A percentile compares a stretch with the other conserved stretches of the same genome.
Conservation (phyloP, 208 protist genomes). For the Wallacemonas rigidus region DNA sequence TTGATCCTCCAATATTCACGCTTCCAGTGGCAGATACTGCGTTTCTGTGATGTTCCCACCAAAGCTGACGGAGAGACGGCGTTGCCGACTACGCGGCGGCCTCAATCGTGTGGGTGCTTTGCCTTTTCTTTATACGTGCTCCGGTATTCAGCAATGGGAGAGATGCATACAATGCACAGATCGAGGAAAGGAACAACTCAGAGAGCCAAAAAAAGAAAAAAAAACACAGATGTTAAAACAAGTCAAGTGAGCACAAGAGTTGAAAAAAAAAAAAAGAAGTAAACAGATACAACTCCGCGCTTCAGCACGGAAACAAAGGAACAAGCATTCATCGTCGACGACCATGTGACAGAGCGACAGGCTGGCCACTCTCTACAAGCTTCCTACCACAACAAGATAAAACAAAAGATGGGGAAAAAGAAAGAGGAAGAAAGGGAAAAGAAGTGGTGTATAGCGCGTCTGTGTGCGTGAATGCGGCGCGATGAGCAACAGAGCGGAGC, state of each 20-base stretch:
- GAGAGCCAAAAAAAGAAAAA: slow-evolving; percentile 14
- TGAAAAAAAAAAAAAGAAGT: neutral
- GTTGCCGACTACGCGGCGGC: too few species aligned
- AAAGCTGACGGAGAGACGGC: too few species aligned
- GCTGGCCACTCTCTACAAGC: too few species aligned
- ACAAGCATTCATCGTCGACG: too few species aligned
- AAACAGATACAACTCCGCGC: neutral
- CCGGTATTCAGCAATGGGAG: neutral
- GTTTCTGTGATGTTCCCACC: too few species aligned
- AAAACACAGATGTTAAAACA: neutral
- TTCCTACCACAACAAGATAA: neutral
- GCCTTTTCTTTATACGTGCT: too few species aligned
- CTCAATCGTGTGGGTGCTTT: too few species aligned
- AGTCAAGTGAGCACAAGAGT: neutral
- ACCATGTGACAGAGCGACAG: too few species aligned
- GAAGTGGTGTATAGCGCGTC: neutral
- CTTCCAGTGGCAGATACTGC: too few species aligned
- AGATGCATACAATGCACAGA: slow-evolving; percentile 4
- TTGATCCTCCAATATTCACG: too few species aligned
- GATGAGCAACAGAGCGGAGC: too few species aligned
- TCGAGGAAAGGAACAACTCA: neutral
- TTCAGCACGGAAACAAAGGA: neutral
- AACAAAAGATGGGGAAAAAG: slow-evolving; percentile 5
- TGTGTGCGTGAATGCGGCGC: too few species aligned
- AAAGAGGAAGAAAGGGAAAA: slow-evolving; percentile 16